A percentile compares a stretch with the other conserved stretches of the same genome.
Conservation (phyloP, 2,329 filamentous ascomycete species). For the Pleoardoris graminearum region DNA sequence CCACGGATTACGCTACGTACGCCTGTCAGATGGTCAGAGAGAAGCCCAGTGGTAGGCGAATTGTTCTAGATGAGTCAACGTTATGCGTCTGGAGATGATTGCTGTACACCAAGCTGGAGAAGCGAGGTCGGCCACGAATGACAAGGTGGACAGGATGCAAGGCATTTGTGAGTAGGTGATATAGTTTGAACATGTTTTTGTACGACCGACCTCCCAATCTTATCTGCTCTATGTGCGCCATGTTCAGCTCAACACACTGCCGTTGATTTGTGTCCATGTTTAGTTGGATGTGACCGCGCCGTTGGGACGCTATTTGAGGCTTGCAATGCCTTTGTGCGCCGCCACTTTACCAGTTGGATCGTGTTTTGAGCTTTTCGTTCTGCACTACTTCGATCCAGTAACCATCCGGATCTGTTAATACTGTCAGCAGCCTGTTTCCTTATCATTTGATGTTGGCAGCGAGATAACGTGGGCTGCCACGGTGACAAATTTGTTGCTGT, state of each 20-base stretch:
- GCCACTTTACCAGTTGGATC: conserved; percentile 42
- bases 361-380: conserved; percentile 67
- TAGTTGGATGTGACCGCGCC: neutral
- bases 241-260: neutral
- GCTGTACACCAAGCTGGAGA: neutral
- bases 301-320: neutral
- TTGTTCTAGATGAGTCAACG: neutral
- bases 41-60: neutral
- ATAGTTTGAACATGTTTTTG: neutral
- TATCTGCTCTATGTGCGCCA: neutral
- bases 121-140: neutral
- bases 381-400: conserved; percentile 83
- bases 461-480: no score
- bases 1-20: conserved; percentile 31
- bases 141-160: neutral
- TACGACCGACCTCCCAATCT: neutral
- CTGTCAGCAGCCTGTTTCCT: conserved; percentile 15
- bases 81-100: neutral
- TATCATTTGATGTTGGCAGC: no score
- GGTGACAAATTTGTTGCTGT: no score
- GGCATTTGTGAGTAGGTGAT: neutral
- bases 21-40: conserved; percentile 3
- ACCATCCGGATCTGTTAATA: conserved; percentile 65
- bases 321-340: neutral
- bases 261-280: neutral